phyloP scores from a whole-genome alignment of 2,329 filamentous ascomycete genomes.

The Amauroascus niger region DNA sequence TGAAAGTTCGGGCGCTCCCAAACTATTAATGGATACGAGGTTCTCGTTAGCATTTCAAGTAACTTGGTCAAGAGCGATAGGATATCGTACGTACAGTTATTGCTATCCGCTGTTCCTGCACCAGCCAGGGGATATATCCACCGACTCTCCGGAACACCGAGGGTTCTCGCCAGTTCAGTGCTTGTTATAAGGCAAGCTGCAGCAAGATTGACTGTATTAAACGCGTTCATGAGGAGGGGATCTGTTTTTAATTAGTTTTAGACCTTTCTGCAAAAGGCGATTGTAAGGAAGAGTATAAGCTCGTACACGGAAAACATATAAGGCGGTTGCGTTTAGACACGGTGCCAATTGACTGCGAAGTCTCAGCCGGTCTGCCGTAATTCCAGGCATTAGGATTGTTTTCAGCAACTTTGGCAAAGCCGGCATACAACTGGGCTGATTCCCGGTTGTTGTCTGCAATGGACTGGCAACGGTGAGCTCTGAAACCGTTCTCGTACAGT shows the following conservation, averaged over 20 bases:
- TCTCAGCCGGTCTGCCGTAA: conserved; percentile 40
- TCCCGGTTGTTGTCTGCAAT: conserved; percentile 49
- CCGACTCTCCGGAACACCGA: conserved; percentile 46
- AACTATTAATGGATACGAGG: conserved; percentile 34
- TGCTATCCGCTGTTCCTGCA: conserved; percentile 51
- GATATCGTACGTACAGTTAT: conserved; percentile 39
- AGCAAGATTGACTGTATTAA: conserved; percentile 58
- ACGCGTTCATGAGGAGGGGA: conserved; percentile 60
- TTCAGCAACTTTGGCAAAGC: conserved; percentile 50
- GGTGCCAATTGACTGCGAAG: conserved; percentile 45
- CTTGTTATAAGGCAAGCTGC: conserved; percentile 53
- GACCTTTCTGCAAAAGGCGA: background rate
- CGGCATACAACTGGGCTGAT: conserved; percentile 50
- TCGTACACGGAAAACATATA: conserved; percentile 57
- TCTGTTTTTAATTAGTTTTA: conserved; percentile 39
- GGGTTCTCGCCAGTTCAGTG: conserved; percentile 42
- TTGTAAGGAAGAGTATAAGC: conserved; percentile 5
- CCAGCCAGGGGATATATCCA: conserved; percentile 58
- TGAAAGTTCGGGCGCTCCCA: conserved; percentile 53
- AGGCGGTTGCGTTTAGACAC: conserved; percentile 52
- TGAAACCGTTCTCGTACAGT: conserved; percentile 55
- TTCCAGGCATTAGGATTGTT: conserved; percentile 50
- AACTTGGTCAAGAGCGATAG: background rate
- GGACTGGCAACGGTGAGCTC: conserved; percentile 48
- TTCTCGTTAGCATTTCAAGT: background rate